Conservation (phyloP, 495 filamentous ascomycete genomes). For the Durotheca rogersii region DNA sequence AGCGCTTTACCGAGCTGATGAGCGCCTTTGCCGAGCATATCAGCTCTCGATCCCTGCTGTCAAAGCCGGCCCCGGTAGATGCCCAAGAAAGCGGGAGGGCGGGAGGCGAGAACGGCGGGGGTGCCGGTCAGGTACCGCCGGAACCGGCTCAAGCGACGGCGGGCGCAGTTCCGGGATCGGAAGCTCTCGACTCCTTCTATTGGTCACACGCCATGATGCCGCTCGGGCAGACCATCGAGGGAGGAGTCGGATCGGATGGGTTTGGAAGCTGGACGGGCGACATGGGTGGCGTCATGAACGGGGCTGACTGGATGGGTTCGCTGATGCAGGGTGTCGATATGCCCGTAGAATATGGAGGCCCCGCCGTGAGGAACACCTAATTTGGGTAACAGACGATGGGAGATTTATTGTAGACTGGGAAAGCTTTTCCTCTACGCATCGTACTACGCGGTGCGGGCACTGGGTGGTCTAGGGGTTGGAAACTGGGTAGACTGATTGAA, state of each 20-base stretch:
- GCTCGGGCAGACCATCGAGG: conserved; percentile 12
- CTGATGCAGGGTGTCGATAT: conserved; percentile 3
- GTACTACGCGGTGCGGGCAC: too few relatives aligned
- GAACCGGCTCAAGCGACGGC: background rate
- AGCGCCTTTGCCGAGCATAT: conserved; percentile 17
- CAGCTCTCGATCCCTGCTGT: conserved; percentile 10
- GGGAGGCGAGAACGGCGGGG: background rate
- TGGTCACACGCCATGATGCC: conserved; percentile 18
- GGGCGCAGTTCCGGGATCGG: background rate
- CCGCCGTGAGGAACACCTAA: background rate
- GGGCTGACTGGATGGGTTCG: conserved; percentile 7
- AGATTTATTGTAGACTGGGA: too few relatives aligned
- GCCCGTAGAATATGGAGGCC: conserved; percentile 5
- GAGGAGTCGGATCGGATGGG: conserved; percentile 1
- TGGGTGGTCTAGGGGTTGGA: background rate
- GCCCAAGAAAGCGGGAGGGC: background rate
- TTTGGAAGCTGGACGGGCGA: conserved; percentile 6
- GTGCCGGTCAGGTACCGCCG: background rate
- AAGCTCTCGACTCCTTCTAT: conserved; percentile 7
- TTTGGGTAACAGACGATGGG: background rate
- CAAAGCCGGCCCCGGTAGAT: background rate
- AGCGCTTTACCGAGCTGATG: conserved; percentile 9
- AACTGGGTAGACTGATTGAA: background rate
- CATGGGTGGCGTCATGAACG: background rate
- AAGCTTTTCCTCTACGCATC: too few relatives aligned